A percentile compares a stretch with the other conserved stretches of the same genome.
Conservation (phyloP, 768 basidiomycete genomes). For the Fomitopsis serialis region DNA sequence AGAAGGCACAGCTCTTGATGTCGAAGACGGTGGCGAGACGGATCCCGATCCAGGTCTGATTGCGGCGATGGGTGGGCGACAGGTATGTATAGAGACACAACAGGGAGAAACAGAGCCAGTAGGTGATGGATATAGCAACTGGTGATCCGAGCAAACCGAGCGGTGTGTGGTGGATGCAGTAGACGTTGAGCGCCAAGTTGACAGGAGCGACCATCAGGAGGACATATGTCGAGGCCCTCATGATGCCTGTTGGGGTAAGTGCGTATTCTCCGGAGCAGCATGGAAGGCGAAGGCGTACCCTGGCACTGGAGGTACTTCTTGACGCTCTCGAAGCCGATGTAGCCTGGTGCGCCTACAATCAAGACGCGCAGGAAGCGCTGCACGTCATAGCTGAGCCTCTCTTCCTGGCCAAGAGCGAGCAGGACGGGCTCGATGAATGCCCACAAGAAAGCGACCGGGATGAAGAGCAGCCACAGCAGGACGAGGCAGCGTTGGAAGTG, state of each 20-base stretch:
- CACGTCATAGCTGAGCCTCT: conserved; percentile 49
- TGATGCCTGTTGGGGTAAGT: conserved; percentile 47
- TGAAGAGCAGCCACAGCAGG: conserved; percentile 55
- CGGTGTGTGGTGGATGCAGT: conserved; percentile 57
- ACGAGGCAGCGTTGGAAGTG: conserved; percentile 68
- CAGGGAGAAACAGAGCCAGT: conserved; percentile 60
- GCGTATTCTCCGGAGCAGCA: neutral
- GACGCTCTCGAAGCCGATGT: conserved; percentile 69
- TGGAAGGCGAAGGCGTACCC: conserved; percentile 35
- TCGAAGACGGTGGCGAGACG: conserved; percentile 42
- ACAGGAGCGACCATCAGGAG: conserved; percentile 60
- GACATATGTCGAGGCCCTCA: conserved; percentile 64
- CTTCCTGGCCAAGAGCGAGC: conserved; percentile 57
- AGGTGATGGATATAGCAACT: conserved; percentile 60
- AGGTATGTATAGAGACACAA: conserved; percentile 44
- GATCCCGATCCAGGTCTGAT: conserved; percentile 63
- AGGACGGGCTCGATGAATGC: conserved; percentile 58
- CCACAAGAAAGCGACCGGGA: conserved; percentile 64
- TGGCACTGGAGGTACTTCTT: conserved; percentile 82
- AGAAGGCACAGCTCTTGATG: conserved; percentile 42
- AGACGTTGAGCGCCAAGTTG: conserved; percentile 55
- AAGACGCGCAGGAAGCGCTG: conserved; percentile 63
- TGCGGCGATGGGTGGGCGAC: conserved; percentile 48
- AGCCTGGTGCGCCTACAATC: conserved; percentile 61
- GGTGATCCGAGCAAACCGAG: conserved; percentile 66